phyloP scores from a whole-genome alignment of 2,329 filamentous ascomycete species.

The Sarocladium brachiariae region DNA sequence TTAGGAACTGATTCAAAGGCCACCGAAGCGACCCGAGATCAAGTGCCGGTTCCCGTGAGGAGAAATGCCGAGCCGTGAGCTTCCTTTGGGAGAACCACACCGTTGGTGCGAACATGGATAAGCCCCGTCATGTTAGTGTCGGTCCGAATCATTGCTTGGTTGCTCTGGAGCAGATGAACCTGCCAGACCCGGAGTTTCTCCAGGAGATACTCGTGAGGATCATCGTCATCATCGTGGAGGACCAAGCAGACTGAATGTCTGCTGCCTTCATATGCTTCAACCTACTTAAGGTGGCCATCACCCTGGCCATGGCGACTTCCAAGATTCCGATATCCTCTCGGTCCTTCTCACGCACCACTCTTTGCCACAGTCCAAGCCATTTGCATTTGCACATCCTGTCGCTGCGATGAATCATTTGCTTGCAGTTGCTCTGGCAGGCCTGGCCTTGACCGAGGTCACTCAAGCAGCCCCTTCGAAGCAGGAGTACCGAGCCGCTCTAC shows the following conservation, averaged over 20 bases:
- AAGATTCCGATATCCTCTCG: too few relatives aligned
- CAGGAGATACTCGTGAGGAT: not conserved
- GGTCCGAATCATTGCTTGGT: constrained; percentile 1
- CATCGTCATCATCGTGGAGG: too few relatives aligned
- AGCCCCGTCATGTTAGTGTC: not conserved
- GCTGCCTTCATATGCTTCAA: too few relatives aligned
- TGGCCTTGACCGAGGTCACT: not conserved
- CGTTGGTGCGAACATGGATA: not conserved
- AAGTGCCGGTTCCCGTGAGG: constrained; percentile 2
- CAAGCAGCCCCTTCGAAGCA: constrained; percentile 1
- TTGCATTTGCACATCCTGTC: not conserved
- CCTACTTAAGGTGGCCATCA: not conserved
- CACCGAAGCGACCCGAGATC: not conserved
- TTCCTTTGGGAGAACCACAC: not conserved
- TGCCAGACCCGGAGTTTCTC: not conserved
- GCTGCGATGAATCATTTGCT: constrained; percentile 1
- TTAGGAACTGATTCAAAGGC: too few relatives aligned
- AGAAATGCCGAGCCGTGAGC: not conserved
- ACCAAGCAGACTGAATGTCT: too few relatives aligned
- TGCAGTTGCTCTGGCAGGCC: not conserved
- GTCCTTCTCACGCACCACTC: too few relatives aligned
- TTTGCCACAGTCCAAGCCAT: too few relatives aligned
- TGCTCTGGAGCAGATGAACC: too few relatives aligned
- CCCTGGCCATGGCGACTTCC: too few relatives aligned
- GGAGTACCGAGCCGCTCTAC: not conserved